These are phyloP conservation scores for Ustilago tritici DNA, from an alignment of 1,284 basidiomycete species.

Conservation along the genomic window DNA sequence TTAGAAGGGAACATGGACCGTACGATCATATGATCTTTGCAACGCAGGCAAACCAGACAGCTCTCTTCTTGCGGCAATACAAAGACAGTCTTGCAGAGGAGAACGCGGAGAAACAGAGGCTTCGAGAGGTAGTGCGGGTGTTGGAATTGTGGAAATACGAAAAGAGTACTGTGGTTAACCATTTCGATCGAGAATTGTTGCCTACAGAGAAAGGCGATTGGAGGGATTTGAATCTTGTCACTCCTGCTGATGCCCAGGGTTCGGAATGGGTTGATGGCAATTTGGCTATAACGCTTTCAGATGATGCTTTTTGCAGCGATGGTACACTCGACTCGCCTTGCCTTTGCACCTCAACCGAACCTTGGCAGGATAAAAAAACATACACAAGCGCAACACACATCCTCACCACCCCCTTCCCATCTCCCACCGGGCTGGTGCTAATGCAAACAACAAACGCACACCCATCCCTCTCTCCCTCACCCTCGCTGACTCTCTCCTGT, in stretches of 20 bases:
- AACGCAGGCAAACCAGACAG: slow-evolving; percentile 65
- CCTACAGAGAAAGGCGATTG: slow-evolving; percentile 39
- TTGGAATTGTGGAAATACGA: slow-evolving; percentile 44
- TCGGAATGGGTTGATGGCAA: neutral
- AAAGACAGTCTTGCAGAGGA: neutral
- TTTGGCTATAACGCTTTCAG: neutral
- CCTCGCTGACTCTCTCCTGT: slow-evolving; percentile 27
- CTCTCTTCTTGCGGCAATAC: slow-evolving; percentile 43
- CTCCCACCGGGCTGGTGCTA: slow-evolving; percentile 12
- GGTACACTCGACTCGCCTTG: neutral
- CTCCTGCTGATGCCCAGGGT: slow-evolving; percentile 1
- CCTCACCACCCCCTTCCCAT: slow-evolving; percentile 7
- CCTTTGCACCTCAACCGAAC: neutral
- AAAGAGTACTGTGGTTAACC: slow-evolving; percentile 52
- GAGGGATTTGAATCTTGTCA: slow-evolving; percentile 60
- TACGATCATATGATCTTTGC: slow-evolving; percentile 66
- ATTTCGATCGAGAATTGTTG: slow-evolving; percentile 50
- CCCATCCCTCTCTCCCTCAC: slow-evolving; percentile 27
- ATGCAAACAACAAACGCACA: slow-evolving; percentile 67
- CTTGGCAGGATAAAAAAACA: neutral
- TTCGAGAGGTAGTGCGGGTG: slow-evolving; percentile 17
- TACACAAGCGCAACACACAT: slow-evolving; percentile 66
- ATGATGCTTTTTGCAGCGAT: neutral
- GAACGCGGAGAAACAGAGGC: slow-evolving; percentile 1
- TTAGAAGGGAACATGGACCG: slow-evolving; percentile 29